Conservation (phyloP, 2,329 filamentous ascomycete genomes). For the Venturia pyrina region DNA sequence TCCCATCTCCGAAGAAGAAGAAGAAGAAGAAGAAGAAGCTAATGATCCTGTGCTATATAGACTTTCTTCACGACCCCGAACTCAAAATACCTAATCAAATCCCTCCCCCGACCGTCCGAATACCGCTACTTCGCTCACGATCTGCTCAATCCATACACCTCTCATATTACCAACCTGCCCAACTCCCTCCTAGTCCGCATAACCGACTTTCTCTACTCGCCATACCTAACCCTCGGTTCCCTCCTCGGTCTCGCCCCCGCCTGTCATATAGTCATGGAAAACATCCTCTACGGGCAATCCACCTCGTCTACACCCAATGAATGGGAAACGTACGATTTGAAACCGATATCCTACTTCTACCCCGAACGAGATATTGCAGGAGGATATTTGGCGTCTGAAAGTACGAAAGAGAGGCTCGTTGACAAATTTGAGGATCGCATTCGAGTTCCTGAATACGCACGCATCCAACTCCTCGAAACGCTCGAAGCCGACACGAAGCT, state of each 20-base stretch:
- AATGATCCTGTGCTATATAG: constrained; percentile 21
- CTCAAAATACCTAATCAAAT: constrained; percentile 60
- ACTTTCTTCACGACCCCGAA: constrained; percentile 63
- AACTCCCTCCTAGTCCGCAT: constrained; percentile 59
- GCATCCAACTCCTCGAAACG: constrained; percentile 44
- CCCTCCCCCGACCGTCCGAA: constrained; percentile 58
- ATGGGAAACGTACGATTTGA: constrained; percentile 68
- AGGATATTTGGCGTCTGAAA: constrained; percentile 51
- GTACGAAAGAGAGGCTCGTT: constrained; percentile 54
- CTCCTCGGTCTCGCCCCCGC: constrained; percentile 52
- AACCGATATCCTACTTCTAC: constrained; percentile 66
- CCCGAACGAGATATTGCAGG: constrained; percentile 62
- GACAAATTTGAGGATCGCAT: constrained; percentile 61
- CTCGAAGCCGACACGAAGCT: constrained; percentile 55
- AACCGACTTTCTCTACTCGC: constrained; percentile 55
- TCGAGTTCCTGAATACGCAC: constrained; percentile 44
- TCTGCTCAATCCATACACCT: constrained; percentile 53
- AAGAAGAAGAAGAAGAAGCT: not conserved
- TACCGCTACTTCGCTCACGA: constrained; percentile 60
- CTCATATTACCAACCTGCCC: constrained; percentile 51
- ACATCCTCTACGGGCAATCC: constrained; percentile 53
- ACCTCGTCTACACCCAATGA: constrained; percentile 31
- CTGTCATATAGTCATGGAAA: constrained; percentile 72
- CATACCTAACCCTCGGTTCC: constrained; percentile 47
- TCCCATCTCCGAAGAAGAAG: not conserved